Base-by-base conservation (phyloP, 805 yeast species). In the Scheffersomyces spartinae region DNA sequence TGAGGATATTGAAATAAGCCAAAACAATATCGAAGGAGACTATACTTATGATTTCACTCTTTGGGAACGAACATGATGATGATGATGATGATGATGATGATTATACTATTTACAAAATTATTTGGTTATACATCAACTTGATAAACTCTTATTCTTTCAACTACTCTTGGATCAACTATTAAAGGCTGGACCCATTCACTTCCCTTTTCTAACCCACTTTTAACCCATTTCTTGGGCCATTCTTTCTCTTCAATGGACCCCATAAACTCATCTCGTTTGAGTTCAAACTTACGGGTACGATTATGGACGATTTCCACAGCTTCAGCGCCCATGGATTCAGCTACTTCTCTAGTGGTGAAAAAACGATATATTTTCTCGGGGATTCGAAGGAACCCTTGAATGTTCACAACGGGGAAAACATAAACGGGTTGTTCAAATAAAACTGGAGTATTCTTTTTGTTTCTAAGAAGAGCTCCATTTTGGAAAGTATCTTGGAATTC, bases 171-270 rank as follows among this genome's bases (percentile, higher is more conserved):
- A 44, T 88, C 97, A 15, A 70, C 70, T 6, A 45, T 58, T 24
- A 86, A 55, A 15, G 78, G 86, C 42, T 74, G 73, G 28, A 77
- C 73, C 98, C 98, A 88, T 47, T 88, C 96, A 35, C 94, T 78
- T 20, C 69, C 56, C 36, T 72, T 77, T 26, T 71, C 79, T 24
- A 51, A 46, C n/a, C 95, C 94, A 31, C 64, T 66, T 36, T 72
- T 64, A 17, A 82, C 79, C 95, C 96, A 88, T 30, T 67, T 65
- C 28, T 58, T 50, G 9, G 95, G 95, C 96, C 96, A 88, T 36
- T 82, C 88, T 5, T 49, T 42, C 45, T 86, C 95, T 47, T 85
- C 95, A 21, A 60, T 71, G 11, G 46, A 43, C 9, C 68, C 69
- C 31, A 55, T 47, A 15, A 47, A 42, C 27, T 55, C 41, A 28